These are phyloP conservation scores for Thermochaetoides thermophila DNA, from an alignment of 495 filamentous ascomycete species.

Conservation along the genomic window DNA sequence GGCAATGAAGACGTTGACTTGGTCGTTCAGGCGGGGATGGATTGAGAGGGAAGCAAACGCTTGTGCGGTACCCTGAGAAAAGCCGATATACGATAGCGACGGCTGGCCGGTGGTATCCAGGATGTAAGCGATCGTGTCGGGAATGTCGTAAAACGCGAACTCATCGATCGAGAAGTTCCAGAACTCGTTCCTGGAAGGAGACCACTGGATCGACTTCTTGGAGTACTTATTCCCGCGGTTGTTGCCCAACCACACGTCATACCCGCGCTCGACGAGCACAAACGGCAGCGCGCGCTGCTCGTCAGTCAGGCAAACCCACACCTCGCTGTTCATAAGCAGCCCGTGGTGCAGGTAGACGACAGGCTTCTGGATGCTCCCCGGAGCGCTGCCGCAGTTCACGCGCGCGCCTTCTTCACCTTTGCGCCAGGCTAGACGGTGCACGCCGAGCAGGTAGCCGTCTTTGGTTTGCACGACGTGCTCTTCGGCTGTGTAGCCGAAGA, in stretches of 20 bases:
- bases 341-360: conserved; percentile 95
- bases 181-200: conserved; percentile 62
- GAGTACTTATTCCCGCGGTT: conserved; percentile 98
- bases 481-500: conserved; percentile 83
- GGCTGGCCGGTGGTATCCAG: conserved; percentile 65
- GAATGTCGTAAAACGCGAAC: conserved; percentile 95
- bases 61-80: conserved; percentile 93
- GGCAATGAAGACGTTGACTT: conserved; percentile 94
- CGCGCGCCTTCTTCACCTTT: conserved; percentile 60
- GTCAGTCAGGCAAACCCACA: conserved; percentile 90
- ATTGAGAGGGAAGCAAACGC: conserved; percentile 92
- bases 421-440: conserved; percentile 74
- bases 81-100: conserved; percentile 91
- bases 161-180: conserved; percentile 98
- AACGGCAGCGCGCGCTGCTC: conserved; percentile 77
- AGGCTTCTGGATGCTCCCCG: conserved; percentile 57
- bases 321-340: conserved; percentile 95
- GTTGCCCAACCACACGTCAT: conserved; percentile 96
- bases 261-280: conserved; percentile 76
- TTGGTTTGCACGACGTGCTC: conserved; percentile 90
- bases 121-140: conserved; percentile 84
- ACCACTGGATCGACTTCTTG: conserved; percentile 67
- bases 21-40: conserved; percentile 80
- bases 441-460: conserved; percentile 84
- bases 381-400: conserved; percentile 63